Percentiles rank a stretch among this genome's conserved stretches.
Evolutionary conservation across 139 green algal species (phyloP).

Genomic region (Chlorella sp.): DNA sequence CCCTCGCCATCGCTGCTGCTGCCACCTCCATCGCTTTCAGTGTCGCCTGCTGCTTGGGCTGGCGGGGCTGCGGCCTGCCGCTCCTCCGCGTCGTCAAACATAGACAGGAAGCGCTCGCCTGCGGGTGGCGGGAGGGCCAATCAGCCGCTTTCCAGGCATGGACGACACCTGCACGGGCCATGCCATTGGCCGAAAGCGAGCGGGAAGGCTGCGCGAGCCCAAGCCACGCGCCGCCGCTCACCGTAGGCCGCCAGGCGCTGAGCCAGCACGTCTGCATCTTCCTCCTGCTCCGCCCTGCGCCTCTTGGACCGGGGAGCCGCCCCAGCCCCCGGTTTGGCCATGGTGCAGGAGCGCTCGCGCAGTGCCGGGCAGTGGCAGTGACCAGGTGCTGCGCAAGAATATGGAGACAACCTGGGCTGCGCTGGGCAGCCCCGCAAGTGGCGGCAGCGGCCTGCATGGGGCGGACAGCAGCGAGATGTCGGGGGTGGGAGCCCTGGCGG

Average conservation of each 20-base stretch:
- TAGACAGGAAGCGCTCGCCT: conserved; percentile 65
- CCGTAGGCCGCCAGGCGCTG: conserved; percentile 16
- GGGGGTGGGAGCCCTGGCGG: too few relatives aligned
- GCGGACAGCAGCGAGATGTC: too few relatives aligned
- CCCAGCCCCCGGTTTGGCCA: neutral
- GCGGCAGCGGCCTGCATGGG: too few relatives aligned
- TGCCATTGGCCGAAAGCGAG: too few relatives aligned
- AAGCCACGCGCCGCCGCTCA: neutral
- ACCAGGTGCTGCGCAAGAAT: neutral
- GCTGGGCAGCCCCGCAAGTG: too few relatives aligned
- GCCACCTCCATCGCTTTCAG: neutral
- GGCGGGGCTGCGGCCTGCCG: neutral
- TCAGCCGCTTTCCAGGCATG: too few relatives aligned
- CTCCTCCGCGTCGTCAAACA: conserved; percentile 60
- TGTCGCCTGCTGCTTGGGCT: neutral
- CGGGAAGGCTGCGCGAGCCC: too few relatives aligned
- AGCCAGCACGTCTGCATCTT: neutral
- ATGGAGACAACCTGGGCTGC: too few relatives aligned
- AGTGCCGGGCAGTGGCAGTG: neutral
- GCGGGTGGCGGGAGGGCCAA: neutral
- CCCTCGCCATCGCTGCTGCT: conserved; percentile 10
- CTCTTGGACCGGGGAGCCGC: neutral
- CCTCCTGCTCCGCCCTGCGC: neutral
- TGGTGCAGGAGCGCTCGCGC: neutral
- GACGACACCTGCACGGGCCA: too few relatives aligned